These are phyloP conservation scores for Fusarium praegraminearum DNA, from an alignment of 2,329 filamentous ascomycete genomes.

Conservation along the genomic window DNA sequence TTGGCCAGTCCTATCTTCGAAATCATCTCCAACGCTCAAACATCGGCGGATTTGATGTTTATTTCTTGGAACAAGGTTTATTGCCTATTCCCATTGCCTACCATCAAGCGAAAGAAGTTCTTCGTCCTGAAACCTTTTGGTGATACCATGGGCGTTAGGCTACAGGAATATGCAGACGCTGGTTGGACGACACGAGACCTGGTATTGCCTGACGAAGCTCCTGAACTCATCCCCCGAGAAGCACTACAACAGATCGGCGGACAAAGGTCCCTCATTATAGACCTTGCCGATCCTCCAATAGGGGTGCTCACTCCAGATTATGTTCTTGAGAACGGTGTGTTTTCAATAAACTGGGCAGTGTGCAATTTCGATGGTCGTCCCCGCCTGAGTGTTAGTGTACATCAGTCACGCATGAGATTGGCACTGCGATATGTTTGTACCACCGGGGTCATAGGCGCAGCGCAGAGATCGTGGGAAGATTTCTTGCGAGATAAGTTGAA, in stretches of 20 bases:
- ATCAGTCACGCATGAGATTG: not conserved
- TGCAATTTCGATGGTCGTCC: not conserved
- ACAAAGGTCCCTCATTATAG: not conserved
- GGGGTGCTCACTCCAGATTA: not conserved
- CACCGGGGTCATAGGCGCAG: not conserved
- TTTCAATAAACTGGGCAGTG: not conserved
- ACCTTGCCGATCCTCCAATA: not conserved
- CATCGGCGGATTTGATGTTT: not conserved
- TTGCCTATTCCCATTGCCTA: not conserved
- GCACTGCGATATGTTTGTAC: not conserved
- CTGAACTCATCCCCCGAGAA: not conserved
- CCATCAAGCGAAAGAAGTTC: not conserved
- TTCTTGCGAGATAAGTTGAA: not conserved
- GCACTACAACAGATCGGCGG: not conserved
- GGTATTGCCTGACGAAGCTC: not conserved
- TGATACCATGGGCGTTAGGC: not conserved
- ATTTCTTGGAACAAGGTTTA: conserved; percentile 16
- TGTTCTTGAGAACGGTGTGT: not conserved
- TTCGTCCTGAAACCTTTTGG: not conserved
- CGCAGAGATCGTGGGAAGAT: not conserved
- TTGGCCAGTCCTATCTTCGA: not conserved
- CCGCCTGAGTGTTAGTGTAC: not conserved
- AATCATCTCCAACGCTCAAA: not conserved
- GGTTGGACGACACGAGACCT: conserved; percentile 8
- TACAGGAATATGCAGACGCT: not conserved